Percentiles rank a stretch among this genome's conserved stretches.
Conservation (phyloP, 2,329 filamentous ascomycete genomes). For the Verticillium nonalfalfae region DNA sequence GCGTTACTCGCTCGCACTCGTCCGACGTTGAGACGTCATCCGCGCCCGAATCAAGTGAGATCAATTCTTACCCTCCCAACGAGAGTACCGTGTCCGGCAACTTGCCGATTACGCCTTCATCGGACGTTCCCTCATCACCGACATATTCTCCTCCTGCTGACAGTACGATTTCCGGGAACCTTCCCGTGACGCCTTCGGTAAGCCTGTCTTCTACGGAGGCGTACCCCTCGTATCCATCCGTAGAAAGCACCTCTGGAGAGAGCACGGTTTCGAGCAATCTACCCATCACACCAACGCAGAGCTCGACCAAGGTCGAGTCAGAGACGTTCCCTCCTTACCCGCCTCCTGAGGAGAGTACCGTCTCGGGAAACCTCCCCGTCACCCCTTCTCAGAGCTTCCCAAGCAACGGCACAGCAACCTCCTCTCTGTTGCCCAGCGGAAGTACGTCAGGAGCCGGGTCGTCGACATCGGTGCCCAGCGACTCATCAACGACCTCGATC, state of each 20-base stretch:
- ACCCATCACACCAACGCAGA: conserved; percentile 4
- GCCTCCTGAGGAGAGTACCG: background rate
- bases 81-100: background rate
- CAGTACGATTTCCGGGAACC: background rate
- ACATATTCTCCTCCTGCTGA: background rate
- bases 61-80: background rate
- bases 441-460: background rate
- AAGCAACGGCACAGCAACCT: background rate
- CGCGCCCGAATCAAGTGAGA: background rate
- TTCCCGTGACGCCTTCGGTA: background rate
- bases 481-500: background rate
- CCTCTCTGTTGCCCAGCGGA: too few relatives aligned
- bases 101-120: background rate
- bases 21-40: background rate
- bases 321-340: background rate
- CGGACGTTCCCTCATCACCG: background rate
- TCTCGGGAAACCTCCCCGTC: background rate
- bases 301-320: background rate
- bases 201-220: background rate
- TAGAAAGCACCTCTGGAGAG: background rate
- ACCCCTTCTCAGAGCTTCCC: background rate
- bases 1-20: background rate
- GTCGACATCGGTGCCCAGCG: background rate
- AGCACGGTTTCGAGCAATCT: conserved; percentile 1
- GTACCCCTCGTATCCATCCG: background rate